Base-by-base conservation (phyloP, 2,329 filamentous ascomycete species). In the Penicillium aurantiogriseum region DNA sequence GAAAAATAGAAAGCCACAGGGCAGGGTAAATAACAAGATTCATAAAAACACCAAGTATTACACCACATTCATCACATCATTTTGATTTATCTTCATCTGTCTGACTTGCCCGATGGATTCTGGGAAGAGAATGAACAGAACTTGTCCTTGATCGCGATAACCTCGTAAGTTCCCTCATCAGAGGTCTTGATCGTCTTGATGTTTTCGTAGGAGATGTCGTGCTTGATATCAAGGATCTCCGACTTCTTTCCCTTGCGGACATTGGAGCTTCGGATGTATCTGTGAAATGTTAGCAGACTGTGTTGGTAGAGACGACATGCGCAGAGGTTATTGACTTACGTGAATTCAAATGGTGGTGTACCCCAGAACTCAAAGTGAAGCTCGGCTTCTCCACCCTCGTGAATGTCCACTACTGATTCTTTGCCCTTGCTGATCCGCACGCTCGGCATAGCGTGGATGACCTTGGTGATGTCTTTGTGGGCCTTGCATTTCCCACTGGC, bases 131-230 rank as follows among this genome's bases (percentile, higher is more conserved):
- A 96, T 27, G 91, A 88, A 73, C 94, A 99, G 78, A 85, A 95
- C 69, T 86, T 86, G 76, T 99, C 94, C 80, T 95, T 95, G 76
- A 99, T 96, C 11, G 91, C 88, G 31, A 97, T 90, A 19, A 99
- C 93, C 78, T 99, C 94, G 71, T 99, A 99, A 64, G 92, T 96
- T 49, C 94, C 94, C 80, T 97, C 94, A 71, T 96, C 90, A 66
- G 88, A 92, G 27, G 92, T 92, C 67, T 87, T 87, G 67, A 97
- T 85, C 27, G 86, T 85, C 82, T 96, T 92, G 69, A 80, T 87
- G 73, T 91, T 84, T 68, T 95, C 91, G 61, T 92, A 85, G 48
- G 89, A 93, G 19, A 89, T 82, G 67, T 97, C 92, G 64, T 94
- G 92, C 66, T 90, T 86, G 63, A 95, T 97, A 78, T 99, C 95